Evolutionary conservation across 352 stramenopile species (phyloP), one percentile per base, ranked within the genome.

Genomic region (Globisporangium spinosum): DNA sequence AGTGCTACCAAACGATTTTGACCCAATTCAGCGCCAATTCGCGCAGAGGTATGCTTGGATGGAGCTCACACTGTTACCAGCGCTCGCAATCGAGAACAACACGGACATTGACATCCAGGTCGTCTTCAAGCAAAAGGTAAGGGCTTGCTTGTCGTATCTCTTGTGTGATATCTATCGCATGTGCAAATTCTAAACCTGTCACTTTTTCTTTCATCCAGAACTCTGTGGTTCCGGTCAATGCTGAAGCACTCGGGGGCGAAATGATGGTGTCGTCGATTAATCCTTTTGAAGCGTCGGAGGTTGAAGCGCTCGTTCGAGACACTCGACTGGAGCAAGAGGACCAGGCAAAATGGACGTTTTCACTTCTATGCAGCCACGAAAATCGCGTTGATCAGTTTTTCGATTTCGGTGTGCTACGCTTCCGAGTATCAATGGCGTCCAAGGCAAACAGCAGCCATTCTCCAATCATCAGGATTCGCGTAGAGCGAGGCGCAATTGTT

Each of bases 41-140:
- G 75, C 75, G 1, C 71, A 76, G 61, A 68, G 78, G 2, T 89
- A 85, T 62, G 72, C 77, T 29, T 89, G 80, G 80, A 74, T 87
- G 67, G 80, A 86, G 53, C 47, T 82, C 40, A 77, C 71, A 22
- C 67, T 89, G 13, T 84, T 74, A 66, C 78, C 80, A 49, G 79
- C 76, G 34, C 63, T 89, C 9, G 69, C 55, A 23, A 62, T 84
- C 22, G 67, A 80, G 23, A 87, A 89, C 70, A 74, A 12, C 0
- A 76, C 69, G 45, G 71, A 82, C 58, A 57, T 74, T 23, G 49
- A 57, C 5, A 32, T 84, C 56, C n/a, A 8, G 10, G 64, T 89
- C 25, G 60, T 7, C 15, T 79, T 89, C 9, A 64, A 59, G 35
- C 80, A 86, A 45, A 78, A 79, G 70, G 80, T 87, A 45, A 25